Evolutionary conservation across 106 monocot genomes (phyloP).

Genomic region (Platanthera guangdongensis): DNA sequence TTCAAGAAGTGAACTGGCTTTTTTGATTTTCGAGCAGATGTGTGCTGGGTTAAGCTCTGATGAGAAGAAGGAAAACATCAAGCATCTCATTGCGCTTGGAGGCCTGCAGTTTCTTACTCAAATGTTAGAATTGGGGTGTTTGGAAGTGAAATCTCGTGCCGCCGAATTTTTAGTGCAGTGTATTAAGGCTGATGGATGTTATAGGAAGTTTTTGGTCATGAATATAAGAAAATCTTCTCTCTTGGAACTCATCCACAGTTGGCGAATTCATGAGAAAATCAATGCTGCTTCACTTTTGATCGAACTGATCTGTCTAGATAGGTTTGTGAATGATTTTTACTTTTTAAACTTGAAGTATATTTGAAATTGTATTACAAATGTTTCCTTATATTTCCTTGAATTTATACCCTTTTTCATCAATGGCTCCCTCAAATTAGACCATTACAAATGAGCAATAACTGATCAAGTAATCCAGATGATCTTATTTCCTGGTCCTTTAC

Average conservation of each 20-base stretch:
- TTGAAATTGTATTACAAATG: not conserved
- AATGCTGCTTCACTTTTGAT: slow-evolving; percentile 26
- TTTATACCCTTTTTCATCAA: not conserved
- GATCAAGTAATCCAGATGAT: not conserved
- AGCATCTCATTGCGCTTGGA: slow-evolving; percentile 36
- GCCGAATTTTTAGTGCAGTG: slow-evolving; percentile 25
- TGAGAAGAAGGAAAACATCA: slow-evolving; percentile 23
- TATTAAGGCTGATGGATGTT: slow-evolving; percentile 39
- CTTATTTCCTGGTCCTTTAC: not conserved
- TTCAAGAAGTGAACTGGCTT: slow-evolving; percentile 22
- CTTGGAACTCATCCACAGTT: slow-evolving; percentile 32
- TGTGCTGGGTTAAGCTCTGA: not conserved
- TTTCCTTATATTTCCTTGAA: not conserved
- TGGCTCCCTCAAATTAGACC: not conserved
- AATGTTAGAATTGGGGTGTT: slow-evolving; percentile 20
- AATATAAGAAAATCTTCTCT: slow-evolving; percentile 20
- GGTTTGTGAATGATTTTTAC: slow-evolving; percentile 12
- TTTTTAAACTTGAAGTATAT: not conserved
- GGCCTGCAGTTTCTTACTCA: slow-evolving; percentile 31
- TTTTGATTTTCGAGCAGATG: slow-evolving; percentile 26
- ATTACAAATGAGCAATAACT: not conserved
- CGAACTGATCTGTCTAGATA: slow-evolving; percentile 42
- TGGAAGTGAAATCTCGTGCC: slow-evolving; percentile 21
- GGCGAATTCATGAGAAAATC: slow-evolving; percentile 15
- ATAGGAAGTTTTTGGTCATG: slow-evolving; percentile 33